phyloP scores from a whole-genome alignment of 208 protist species.

The Naegleria gruberi region DNA sequence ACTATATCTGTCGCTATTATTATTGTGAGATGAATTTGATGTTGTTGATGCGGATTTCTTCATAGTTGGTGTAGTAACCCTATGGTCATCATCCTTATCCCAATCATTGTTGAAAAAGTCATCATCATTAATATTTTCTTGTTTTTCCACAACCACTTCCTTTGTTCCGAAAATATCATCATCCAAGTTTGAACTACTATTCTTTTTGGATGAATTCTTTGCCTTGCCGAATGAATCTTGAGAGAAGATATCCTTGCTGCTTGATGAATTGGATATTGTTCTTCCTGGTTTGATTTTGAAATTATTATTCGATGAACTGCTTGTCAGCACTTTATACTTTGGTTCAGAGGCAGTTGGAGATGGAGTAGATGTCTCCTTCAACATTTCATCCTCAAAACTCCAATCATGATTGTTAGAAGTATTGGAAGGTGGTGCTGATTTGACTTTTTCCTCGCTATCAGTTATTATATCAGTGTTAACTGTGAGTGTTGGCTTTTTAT shows the following conservation, averaged over 20 bases:
- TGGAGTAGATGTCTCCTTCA: background rate
- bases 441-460: background rate
- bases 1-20: too few species aligned
- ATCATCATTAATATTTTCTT: background rate
- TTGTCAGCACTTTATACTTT: background rate
- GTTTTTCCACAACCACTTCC: background rate
- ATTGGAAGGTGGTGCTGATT: background rate
- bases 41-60: background rate
- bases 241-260: background rate
- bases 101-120: background rate
- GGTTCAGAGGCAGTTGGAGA: background rate
- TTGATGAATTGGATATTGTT: background rate
- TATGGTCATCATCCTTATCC: background rate
- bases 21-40: background rate
- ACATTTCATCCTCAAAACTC: conserved; percentile 1
- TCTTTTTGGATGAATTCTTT: background rate
- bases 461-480: background rate
- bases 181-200: background rate
- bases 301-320: background rate
- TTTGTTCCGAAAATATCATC: background rate
- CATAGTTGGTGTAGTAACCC: background rate
- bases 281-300: background rate
- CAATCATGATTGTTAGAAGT: background rate
- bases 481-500: background rate
- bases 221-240: background rate